These are phyloP conservation scores for Amoeboaphelidium protococcarum DNA, from an alignment of 371 early-diverging fungal species.

Conservation along the genomic window DNA sequence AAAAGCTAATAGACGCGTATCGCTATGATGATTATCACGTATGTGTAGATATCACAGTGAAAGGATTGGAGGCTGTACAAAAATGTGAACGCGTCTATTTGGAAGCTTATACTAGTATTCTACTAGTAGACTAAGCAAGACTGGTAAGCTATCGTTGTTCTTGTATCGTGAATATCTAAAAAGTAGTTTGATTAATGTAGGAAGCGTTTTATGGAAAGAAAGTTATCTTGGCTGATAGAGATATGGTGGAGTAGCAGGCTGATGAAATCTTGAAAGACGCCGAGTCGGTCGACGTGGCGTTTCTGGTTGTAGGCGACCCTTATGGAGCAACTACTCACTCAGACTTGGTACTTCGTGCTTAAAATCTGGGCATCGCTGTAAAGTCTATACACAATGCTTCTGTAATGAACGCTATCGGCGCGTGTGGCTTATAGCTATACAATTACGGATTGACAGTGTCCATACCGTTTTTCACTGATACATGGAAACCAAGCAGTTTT, in stretches of 20 bases:
- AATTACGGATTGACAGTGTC: conserved; percentile 96
- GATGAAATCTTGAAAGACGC: conserved; percentile 74
- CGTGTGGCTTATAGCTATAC: conserved; percentile 93
- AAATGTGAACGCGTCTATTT: conserved; percentile 71
- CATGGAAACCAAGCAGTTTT: conserved; percentile 77
- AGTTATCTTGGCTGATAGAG: conserved; percentile 72
- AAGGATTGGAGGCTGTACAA: conserved; percentile 77
- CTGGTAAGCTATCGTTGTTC: no score
- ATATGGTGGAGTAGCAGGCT: conserved; percentile 81
- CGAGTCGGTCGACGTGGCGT: conserved; percentile 60
- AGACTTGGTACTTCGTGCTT: conserved; percentile 84
- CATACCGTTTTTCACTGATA: conserved; percentile 91
- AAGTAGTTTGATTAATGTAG: no score
- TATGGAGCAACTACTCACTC: conserved; percentile 98
- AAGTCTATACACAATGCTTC: conserved; percentile 92
- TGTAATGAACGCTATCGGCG: conserved; percentile 95
- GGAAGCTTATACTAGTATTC: conserved; percentile 97
- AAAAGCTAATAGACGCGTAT: conserved; percentile 4
- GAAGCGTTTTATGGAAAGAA: conserved; percentile 65
- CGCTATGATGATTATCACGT: background rate
- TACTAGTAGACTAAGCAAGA: no score
- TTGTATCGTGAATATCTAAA: no score
- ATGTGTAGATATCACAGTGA: conserved; percentile 56
- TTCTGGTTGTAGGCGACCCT: conserved; percentile 98
- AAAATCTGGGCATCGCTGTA: conserved; percentile 55